Base-by-base conservation (phyloP, 768 basidiomycete species). In the Agrocybe pediades region DNA sequence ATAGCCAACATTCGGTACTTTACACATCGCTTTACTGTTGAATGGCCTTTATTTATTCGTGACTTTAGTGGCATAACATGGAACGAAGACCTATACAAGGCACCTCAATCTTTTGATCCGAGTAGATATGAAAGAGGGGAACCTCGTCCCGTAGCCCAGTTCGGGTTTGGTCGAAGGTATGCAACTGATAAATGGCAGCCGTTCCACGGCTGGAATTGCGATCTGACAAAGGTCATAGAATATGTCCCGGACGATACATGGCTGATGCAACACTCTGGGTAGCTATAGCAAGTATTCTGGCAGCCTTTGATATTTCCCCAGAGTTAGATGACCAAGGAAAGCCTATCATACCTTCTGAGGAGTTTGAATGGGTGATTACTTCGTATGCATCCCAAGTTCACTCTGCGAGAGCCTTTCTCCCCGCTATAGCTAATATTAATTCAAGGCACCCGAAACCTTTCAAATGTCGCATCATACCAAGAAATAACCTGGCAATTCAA, bases 171-270 rank as follows among this genome's bases (percentile, higher is more conserved):
- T 0, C 58, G 66, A 17, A 59, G 66, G 65, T 65, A 39, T 17
- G 60, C 24, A 25, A 15, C 27, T n/a, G n/a, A n/a, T n/a, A n/a
- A n/a, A n/a, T n/a, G n/a, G n/a, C n/a, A n/a, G n/a, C n/a, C n/a
- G n/a, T n/a, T n/a, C n/a, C n/a, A n/a, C n/a, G n/a, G n/a, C n/a
- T n/a, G n/a, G n/a, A n/a, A n/a, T n/a, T n/a, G n/a, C n/a, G n/a
- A n/a, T n/a, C n/a, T n/a, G n/a, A n/a, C n/a, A n/a, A n/a, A n/a
- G n/a, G n/a, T n/a, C n/a, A n/a, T 25, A 63, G 63, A 13, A 57
- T 68, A 17, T 78, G 77, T 56, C 70, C 76, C 5, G 80, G 78
- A 3, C 63, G 69, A 16, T 55, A 76, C 40, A 59, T 82, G 30
- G 78, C 75, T 1, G 74, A 79, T 26, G 63, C 69, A 3, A 76